Conservation (phyloP, 2,329 filamentous ascomycete species). For the Hypoxylon sp. region DNA sequence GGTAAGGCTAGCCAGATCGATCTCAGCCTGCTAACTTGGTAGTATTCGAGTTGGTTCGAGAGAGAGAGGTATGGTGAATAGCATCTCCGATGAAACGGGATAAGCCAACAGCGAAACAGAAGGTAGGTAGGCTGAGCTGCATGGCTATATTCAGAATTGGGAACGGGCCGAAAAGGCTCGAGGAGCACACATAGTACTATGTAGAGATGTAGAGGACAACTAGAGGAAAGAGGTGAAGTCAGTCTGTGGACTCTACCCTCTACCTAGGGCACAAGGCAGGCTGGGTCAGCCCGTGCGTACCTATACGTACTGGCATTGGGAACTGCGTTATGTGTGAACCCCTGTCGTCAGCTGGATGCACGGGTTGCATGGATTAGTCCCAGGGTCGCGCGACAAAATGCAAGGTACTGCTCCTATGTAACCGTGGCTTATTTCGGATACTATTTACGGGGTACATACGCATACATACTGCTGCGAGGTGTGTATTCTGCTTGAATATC, state of each 20-base stretch:
- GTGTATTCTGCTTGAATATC: slow-evolving; percentile 9
- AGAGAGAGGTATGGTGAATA: slow-evolving; percentile 49
- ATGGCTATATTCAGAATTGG: slow-evolving; percentile 56
- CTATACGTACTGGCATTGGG: slow-evolving; percentile 1
- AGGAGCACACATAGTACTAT: slow-evolving; percentile 36
- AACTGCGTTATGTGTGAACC: slow-evolving; percentile 35
- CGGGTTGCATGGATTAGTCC: slow-evolving; percentile 33
- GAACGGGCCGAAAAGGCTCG: slow-evolving; percentile 47
- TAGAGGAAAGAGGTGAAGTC: slow-evolving; percentile 39
- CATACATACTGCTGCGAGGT: slow-evolving; percentile 17
- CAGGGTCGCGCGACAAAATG: slow-evolving; percentile 36
- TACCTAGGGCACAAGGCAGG: slow-evolving; percentile 31
- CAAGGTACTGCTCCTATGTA: slow-evolving; percentile 40
- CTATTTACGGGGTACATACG: slow-evolving; percentile 37
- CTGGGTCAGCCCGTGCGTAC: slow-evolving; percentile 35
- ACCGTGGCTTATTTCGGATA: slow-evolving; percentile 38
- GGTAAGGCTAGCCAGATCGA: slow-evolving; percentile 50
- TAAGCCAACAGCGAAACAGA: slow-evolving; percentile 51
- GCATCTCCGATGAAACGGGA: slow-evolving; percentile 54
- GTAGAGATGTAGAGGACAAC: slow-evolving; percentile 45
- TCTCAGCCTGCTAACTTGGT: slow-evolving; percentile 55
- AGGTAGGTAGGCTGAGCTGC: slow-evolving; percentile 52
- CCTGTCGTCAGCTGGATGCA: slow-evolving; percentile 39
- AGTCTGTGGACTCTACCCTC: slow-evolving; percentile 31
- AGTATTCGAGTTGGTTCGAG: slow-evolving; percentile 47